phyloP scores from a whole-genome alignment of 306 rosid genomes.

The Lathyrus tuberosus region DNA sequence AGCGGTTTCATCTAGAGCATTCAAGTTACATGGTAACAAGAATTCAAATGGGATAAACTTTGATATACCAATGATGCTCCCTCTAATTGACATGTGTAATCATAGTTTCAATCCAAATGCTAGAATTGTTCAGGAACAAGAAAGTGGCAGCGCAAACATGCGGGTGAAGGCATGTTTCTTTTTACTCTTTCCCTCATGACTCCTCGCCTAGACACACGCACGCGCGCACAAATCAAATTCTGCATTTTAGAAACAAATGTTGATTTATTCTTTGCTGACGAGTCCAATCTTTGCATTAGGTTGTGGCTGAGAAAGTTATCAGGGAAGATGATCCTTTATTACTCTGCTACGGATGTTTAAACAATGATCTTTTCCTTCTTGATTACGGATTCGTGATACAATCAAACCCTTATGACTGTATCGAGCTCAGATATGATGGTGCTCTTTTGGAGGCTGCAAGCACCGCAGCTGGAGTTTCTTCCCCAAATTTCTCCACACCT shows the following conservation, averaged over 20 bases:
- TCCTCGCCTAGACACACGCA: no score
- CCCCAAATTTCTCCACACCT: constrained; percentile 75
- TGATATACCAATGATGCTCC: constrained; percentile 88
- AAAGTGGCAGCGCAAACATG: constrained; percentile 47
- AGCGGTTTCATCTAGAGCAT: constrained; percentile 93
- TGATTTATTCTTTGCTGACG: constrained; percentile 28
- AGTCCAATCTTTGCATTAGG: constrained; percentile 57
- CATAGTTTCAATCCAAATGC: constrained; percentile 90
- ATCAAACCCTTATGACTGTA: constrained; percentile 75
- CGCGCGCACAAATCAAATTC: not conserved
- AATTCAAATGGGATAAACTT: constrained; percentile 48
- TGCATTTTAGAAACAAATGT: constrained; percentile 20
- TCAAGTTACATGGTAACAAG: constrained; percentile 70
- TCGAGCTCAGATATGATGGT: constrained; percentile 87
- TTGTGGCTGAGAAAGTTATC: constrained; percentile 76
- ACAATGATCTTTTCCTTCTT: constrained; percentile 81
- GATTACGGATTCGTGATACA: constrained; percentile 89
- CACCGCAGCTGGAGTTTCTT: constrained; percentile 80
- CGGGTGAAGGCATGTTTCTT: constrained; percentile 66
- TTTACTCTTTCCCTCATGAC: not conserved
- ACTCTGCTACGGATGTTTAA: constrained; percentile 78
- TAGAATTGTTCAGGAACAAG: constrained; percentile 79
- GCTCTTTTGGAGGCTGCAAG: constrained; percentile 93
- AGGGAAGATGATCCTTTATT: constrained; percentile 63
- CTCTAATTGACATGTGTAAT: constrained; percentile 97